Conservation (phyloP, 2,329 filamentous ascomycete genomes). For the Fusarium torulosum region DNA sequence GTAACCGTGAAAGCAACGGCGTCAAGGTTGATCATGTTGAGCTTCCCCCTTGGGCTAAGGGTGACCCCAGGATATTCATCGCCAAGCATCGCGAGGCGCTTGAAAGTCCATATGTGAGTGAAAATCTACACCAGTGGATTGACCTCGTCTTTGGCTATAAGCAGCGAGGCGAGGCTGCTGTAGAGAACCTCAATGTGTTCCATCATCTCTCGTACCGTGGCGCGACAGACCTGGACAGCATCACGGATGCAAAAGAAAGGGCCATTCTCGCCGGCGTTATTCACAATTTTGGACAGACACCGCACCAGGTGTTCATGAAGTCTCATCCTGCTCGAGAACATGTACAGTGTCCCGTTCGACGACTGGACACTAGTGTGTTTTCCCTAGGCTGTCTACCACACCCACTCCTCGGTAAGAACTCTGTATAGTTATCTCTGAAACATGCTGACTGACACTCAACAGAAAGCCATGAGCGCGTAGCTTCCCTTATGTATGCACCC, state of each 20-base stretch:
- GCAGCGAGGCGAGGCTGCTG: slow-evolving; percentile 90
- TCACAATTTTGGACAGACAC: slow-evolving; percentile 98
- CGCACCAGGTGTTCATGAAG: slow-evolving; percentile 90
- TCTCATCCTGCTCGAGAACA: slow-evolving; percentile 84
- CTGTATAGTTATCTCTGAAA: no score
- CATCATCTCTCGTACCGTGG: slow-evolving; percentile 96
- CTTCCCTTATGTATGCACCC: slow-evolving; percentile 80
- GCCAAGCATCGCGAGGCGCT: slow-evolving; percentile 95
- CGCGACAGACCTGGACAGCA: slow-evolving; percentile 90
- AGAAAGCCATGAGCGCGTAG: slow-evolving; percentile 81
- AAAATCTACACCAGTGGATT: slow-evolving; percentile 93
- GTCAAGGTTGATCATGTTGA: slow-evolving; percentile 86
- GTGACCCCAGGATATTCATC: slow-evolving; percentile 95
- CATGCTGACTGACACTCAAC: neutral
- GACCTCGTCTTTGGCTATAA: slow-evolving; percentile 95
- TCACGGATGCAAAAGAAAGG: slow-evolving; percentile 87
- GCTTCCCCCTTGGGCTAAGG: slow-evolving; percentile 96
- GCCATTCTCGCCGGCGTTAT: slow-evolving; percentile 94
- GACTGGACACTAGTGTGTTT: slow-evolving; percentile 83
- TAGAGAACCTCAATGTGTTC: slow-evolving; percentile 95
- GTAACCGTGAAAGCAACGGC: slow-evolving; percentile 82
- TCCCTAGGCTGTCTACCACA: slow-evolving; percentile 82
- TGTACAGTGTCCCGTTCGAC: slow-evolving; percentile 70
- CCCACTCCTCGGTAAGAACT: slow-evolving; percentile 73
- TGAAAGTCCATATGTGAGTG: slow-evolving; percentile 92